Base-by-base conservation (phyloP, 2,329 filamentous ascomycete species). In the Talaromyces sp. region DNA sequence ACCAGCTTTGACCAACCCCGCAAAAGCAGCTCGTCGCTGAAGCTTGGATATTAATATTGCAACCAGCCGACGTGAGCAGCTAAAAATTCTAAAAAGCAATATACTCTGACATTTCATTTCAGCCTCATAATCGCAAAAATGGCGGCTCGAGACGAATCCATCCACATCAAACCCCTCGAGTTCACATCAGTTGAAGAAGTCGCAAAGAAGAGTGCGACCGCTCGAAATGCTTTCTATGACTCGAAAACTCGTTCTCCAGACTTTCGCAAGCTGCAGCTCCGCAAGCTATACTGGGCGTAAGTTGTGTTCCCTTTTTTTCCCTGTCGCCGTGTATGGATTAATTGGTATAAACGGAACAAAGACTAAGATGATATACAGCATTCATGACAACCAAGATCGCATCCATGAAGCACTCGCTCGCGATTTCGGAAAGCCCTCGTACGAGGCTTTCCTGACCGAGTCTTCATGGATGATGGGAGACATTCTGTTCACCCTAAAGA, bases 251-350 rank as follows among this genome's bases (percentile, higher is more conserved):
- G 91, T 72, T 83, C 90, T 58, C 72, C 97, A 62, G 84, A 90
- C 69, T 97, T 89, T 79, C 87, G 94, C 64, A 81, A 92, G 64
- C 82, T 85, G 58, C 94, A 97, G 81, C 85, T 99, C 63, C 89
- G 92, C 68, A 93, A 92, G 82, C 87, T 97, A 60, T 97, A 96
- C 81, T 97, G 94, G 94, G 92, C 85, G 80, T 82, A 66, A 75
- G 75, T 71, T n/a, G 27, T 17, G 26, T 38, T 12, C 12, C 31
- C 74, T 70, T 41, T 12, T 27, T n/a, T 50, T 14, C 27, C 9
- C 48, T 9, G 19, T 38, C 38, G 12, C 41, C 17, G 26, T 26
- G 26, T 26, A 26, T 26, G 26, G 26, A 26, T n/a, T n/a, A 8
- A 17, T 24, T 11, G n/a, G n/a, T n/a, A n/a, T n/a, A 12, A 5